Evolutionary conservation across 78 protist genomes (phyloP).

Genomic region (Anaeramoeba ignava): DNA sequence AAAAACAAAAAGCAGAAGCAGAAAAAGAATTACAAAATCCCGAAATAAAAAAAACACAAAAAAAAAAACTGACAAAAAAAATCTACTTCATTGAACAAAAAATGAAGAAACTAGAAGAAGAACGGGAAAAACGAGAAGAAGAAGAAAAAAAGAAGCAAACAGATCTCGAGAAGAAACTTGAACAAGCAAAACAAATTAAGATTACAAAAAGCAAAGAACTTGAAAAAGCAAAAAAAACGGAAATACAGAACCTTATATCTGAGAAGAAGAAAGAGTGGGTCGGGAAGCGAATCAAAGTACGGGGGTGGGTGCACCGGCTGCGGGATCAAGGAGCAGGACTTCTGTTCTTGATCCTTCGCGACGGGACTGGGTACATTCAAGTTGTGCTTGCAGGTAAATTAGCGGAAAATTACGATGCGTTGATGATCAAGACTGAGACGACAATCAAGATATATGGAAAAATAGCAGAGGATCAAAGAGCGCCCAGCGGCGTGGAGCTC

Average conservation of each 20-base stretch:
- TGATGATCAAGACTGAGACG: background rate
- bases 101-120: background rate
- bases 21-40: background rate
- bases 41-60: background rate
- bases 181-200: background rate
- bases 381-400: conserved; percentile 38
- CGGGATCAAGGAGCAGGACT: conserved; percentile 47
- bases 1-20: too few relatives aligned
- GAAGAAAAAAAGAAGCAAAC: background rate
- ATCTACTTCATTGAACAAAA: background rate
- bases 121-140: background rate
- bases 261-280: conserved; percentile 9
- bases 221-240: background rate
- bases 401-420: background rate
- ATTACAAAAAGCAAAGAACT: background rate
- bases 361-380: conserved; percentile 84
- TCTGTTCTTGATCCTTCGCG: conserved; percentile 71
- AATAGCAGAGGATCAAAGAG: background rate
- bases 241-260: background rate
- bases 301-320: conserved; percentile 73
- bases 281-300: conserved; percentile 47
- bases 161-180: background rate
- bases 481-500: background rate
- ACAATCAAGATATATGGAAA: background rate
- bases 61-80: background rate